Percentiles rank a stretch among this genome's conserved stretches.
Conservation (phyloP, 495 filamentous ascomycete genomes). For the Talaromyces adpressus region DNA sequence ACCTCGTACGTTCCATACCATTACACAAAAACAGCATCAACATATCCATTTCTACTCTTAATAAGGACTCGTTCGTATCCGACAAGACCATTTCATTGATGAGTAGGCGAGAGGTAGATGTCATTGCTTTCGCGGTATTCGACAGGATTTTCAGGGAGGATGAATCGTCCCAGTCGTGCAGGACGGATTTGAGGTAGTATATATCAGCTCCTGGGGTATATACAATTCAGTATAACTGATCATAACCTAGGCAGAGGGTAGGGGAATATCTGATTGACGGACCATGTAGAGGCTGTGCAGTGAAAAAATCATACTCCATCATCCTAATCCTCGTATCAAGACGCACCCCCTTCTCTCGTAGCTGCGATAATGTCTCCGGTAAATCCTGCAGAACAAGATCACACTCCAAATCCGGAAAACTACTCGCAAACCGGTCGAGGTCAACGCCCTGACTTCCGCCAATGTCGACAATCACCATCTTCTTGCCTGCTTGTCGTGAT, state of each 20-base stretch:
- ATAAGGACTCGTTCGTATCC: constrained; percentile 14
- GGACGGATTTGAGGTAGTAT: constrained; percentile 36
- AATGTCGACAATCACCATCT: not conserved
- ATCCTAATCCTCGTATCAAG: constrained; percentile 22
- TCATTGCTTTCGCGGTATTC: constrained; percentile 29
- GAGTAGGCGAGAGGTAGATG: constrained; percentile 32
- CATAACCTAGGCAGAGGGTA: not conserved
- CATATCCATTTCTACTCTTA: constrained; percentile 7
- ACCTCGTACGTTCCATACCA: constrained; percentile 8
- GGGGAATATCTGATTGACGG: constrained; percentile 1
- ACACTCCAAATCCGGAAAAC: not conserved
- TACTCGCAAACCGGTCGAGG: not conserved
- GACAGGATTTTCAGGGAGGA: constrained; percentile 27
- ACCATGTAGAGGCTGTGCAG: constrained; percentile 38
- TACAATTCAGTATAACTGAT: not conserved
- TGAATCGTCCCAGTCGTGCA: constrained; percentile 41
- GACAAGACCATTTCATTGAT: constrained; percentile 41
- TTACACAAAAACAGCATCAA: constrained; percentile 11
- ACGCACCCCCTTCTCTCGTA: not conserved
- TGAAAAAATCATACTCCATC: constrained; percentile 33
- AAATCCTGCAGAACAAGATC: constrained; percentile 35
- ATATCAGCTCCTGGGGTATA: constrained; percentile 26
- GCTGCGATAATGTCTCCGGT: constrained; percentile 22
- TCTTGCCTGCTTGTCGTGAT: not conserved
- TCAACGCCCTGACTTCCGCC: not conserved